A percentile compares a stretch with the other conserved stretches of the same genome.
These are phyloP conservation scores for Astragalus glycyphyllos DNA, from an alignment of 306 rosid genomes.

Conservation along the genomic window DNA sequence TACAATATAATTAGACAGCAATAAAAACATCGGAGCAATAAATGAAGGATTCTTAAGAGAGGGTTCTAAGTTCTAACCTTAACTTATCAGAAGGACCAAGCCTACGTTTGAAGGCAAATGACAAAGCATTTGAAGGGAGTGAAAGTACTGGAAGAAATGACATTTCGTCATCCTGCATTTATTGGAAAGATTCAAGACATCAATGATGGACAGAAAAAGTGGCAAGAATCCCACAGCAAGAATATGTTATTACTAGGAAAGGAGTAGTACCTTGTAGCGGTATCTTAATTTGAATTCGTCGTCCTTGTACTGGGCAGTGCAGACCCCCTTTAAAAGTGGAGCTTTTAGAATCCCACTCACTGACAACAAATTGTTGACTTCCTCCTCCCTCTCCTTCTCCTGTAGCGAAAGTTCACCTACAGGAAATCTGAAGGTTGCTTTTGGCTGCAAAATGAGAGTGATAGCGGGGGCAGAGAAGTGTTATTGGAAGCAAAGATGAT, in stretches of 20 bases:
- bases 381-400: constrained; percentile 70
- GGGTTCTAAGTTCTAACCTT: constrained; percentile 61
- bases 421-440: constrained; percentile 84
- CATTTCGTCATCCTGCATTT: constrained; percentile 82
- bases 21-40: not conserved
- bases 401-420: constrained; percentile 79
- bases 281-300: constrained; percentile 77
- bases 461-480: not conserved
- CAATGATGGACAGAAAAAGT: constrained; percentile 18
- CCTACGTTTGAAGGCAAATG: constrained; percentile 88
- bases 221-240: constrained; percentile 17
- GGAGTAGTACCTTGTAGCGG: constrained; percentile 64
- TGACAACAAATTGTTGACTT: constrained; percentile 54
- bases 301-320: constrained; percentile 75
- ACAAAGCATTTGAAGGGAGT: constrained; percentile 81
- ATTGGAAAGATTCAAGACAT: constrained; percentile 36
- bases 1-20: constrained; percentile 1
- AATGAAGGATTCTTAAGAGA: constrained; percentile 24
- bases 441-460: constrained; percentile 69
- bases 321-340: constrained; percentile 61
- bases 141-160: constrained; percentile 78
- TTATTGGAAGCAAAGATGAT: not conserved
- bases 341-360: constrained; percentile 70
- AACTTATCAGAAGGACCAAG: constrained; percentile 80
- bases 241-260: not conserved